Percentiles rank a stretch among this genome's conserved stretches.
Evolutionary conservation across 2,329 filamentous ascomycete genomes (phyloP).

Genomic region (Xylaria sp.): DNA sequence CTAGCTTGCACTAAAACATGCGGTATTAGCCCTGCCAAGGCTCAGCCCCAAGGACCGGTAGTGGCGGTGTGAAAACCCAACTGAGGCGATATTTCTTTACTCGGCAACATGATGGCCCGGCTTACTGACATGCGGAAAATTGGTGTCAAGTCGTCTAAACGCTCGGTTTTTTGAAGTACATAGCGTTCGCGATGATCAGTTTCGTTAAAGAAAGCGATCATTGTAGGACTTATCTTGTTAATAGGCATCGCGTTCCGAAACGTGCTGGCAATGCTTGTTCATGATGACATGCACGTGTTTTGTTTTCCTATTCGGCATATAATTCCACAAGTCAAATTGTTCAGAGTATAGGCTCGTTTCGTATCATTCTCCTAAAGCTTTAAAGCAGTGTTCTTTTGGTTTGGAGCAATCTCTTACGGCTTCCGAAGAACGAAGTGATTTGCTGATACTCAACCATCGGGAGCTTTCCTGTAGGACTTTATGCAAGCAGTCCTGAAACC

Average conservation of each 20-base stretch:
- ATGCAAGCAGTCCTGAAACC: not conserved
- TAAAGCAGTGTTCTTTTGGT: constrained; percentile 4
- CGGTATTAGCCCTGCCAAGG: constrained; percentile 28
- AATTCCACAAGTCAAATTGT: not conserved
- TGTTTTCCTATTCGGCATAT: not conserved
- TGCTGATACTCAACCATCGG: not conserved
- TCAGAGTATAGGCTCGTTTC: not conserved
- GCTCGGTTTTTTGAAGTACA: not conserved
- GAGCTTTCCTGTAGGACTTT: not conserved
- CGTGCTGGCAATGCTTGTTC: not conserved
- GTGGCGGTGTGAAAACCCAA: constrained; percentile 14
- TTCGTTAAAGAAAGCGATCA: not conserved
- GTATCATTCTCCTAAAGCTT: not conserved
- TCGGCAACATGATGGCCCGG: constrained; percentile 11
- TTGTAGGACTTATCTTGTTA: not conserved
- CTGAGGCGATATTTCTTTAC: not conserved
- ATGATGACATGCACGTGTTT: not conserved
- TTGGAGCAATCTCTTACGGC: constrained; percentile 2
- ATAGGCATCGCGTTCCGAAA: constrained; percentile 4
- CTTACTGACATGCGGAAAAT: constrained; percentile 15
- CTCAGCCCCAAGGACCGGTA: constrained; percentile 24
- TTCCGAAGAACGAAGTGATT: constrained; percentile 6
- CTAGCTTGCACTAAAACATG: constrained; percentile 4
- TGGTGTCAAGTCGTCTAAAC: not conserved
- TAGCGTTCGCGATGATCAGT: not conserved